Base-by-base conservation (phyloP, 441 rosid species). In the Adansonia gregorii region DNA sequence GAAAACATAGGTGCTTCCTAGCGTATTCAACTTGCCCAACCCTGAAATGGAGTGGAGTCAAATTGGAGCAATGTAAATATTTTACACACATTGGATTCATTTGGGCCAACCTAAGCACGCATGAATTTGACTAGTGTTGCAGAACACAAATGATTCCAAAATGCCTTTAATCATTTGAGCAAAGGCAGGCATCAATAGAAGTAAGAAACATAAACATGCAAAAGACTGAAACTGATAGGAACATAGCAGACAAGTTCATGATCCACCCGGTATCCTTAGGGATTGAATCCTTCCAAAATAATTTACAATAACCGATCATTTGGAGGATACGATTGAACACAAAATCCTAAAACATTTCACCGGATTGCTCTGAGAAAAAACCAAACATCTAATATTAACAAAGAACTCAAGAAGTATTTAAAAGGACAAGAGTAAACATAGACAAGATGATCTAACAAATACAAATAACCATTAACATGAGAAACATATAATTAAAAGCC, bases 1-100 rank as follows among this genome's bases (percentile, higher is more conserved):
- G 84, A 68, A 86, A 55, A 78, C 76, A 81, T 51, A 93, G 88
- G 78, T 91, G 93, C 85, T 78, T 86, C 87, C 90, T 80, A 2
- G 93, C 97, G 79, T 86, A 88, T 75, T 88, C 89, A 78, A 93
- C 88, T 82, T 85, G 93, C 76, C 98, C 98, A 78, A 94, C 78
- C 91, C 98, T 94, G 97, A 74, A 84, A 83, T 41, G 52, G 61
- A 46, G 61, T 17, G 27, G 31, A 35, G 10, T 71, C 58, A 19
- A 8, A 67, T 41, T 31, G 72, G 76, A 46, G 55, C 67, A 55
- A 72, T 8, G 10, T 7, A 51, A 27, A 49, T 6, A 49, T 14
- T 31, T 3, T 1, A 54, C 3, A 3, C 8, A 71, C n/a, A n/a
- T 71, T 4, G 6, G 60, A 52, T 8, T 52, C 46, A 70, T 51